These are phyloP conservation scores for Auriscalpium vulgare DNA, from an alignment of 768 basidiomycete genomes.

Conservation along the genomic window DNA sequence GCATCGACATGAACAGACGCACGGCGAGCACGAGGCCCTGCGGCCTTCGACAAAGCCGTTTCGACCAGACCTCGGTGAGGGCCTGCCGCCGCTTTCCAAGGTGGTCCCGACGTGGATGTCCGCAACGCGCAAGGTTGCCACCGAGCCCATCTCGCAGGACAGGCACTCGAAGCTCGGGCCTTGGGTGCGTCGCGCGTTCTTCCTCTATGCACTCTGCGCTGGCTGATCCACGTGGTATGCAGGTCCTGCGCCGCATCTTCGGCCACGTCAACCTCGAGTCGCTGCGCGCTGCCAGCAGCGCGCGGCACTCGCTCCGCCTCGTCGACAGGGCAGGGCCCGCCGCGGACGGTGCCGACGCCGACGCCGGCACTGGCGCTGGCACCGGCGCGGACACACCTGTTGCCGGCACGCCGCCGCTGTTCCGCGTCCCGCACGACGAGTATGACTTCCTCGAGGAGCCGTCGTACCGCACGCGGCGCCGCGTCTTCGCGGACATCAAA, in stretches of 20 bases:
- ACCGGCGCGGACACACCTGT: neutral
- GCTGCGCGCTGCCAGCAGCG: neutral
- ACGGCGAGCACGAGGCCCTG: neutral
- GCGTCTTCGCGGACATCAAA: too few relatives aligned
- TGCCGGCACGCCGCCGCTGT: neutral
- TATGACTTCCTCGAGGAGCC: neutral
- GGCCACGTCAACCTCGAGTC: neutral
- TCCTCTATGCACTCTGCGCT: neutral
- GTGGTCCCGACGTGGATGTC: neutral
- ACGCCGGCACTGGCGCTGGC: neutral
- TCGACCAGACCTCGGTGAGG: neutral
- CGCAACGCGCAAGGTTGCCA: neutral
- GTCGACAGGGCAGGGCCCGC: neutral
- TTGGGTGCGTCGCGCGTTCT: neutral
- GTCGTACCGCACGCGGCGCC: neutral
- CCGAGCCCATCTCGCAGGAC: neutral
- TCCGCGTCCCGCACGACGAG: neutral
- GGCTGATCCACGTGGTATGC: neutral
- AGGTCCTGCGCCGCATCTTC: neutral
- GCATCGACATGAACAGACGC: neutral
- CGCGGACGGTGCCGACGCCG: neutral
- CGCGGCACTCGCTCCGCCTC: neutral
- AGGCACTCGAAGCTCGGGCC: neutral
- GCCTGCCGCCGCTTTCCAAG: neutral
- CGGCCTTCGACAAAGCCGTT: neutral